These are phyloP conservation scores for Cutaneotrichosporon cutaneum DNA, from an alignment of 1,284 basidiomycete species.

Conservation along the genomic window DNA sequence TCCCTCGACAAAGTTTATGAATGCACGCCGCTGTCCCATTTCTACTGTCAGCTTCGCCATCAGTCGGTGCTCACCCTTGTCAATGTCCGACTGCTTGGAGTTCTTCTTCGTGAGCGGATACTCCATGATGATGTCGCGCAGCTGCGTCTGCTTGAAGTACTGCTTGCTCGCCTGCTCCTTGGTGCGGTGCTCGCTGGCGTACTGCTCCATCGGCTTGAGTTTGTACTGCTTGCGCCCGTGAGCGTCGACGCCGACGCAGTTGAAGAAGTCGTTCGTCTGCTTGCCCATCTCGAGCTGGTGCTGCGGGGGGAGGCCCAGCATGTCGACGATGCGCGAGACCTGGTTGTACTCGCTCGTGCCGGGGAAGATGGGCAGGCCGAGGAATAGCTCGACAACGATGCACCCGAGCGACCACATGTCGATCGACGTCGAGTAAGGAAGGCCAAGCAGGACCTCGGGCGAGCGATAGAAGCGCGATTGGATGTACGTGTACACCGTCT, in stretches of 20 bases:
- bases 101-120: constrained; percentile 81
- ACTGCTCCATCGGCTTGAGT: constrained; percentile 90
- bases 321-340: constrained; percentile 90
- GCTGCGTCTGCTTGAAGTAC: constrained; percentile 92
- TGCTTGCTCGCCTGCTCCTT: constrained; percentile 97
- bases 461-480: constrained; percentile 98
- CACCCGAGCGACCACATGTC: constrained; percentile 99
- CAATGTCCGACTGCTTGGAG: constrained; percentile 79
- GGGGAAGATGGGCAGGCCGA: constrained; percentile 93
- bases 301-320: constrained; percentile 88
- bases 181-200: constrained; percentile 88
- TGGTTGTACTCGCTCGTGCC: constrained; percentile 99
- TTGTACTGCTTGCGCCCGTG: constrained; percentile 85
- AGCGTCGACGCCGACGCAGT: constrained; percentile 68
- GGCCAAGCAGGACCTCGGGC: constrained; percentile 92
- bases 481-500: constrained; percentile 99
- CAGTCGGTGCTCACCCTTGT: constrained; percentile 68
- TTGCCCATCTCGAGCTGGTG: constrained; percentile 97
- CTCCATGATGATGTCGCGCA: constrained; percentile 94
- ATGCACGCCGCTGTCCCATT: constrained; percentile 86
- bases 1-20: constrained; percentile 97
- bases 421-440: constrained; percentile 89
- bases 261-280: constrained; percentile 93
- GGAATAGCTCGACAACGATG: constrained; percentile 96
- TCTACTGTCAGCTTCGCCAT: constrained; percentile 54